Base-by-base conservation (phyloP, 306 rosid genomes). In the Parietaria judaica region DNA sequence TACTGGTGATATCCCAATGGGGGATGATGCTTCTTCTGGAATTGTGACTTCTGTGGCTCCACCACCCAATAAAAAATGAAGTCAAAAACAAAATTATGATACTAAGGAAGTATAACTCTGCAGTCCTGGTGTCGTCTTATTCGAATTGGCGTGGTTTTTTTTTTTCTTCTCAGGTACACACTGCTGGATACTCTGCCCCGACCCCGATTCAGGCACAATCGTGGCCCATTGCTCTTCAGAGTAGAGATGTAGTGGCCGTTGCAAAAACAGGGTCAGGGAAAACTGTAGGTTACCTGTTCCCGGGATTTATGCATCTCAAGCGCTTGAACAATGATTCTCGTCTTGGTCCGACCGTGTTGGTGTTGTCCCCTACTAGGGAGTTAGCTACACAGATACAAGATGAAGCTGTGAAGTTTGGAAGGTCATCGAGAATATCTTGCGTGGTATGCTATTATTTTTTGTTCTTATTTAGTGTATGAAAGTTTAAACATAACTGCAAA, bases 191-290 rank as follows among this genome's bases (percentile, higher is more conserved):
- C 80, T 84, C 97, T 68, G 73, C 99, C 74, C 99, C 99, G 39
- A 94, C 99, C 60, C 95, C 99, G 65, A 94, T 94, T 76, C 99
- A 94, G 81, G 99, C 97, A 58, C 99, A 94, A 71, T 88, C 99
- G n/a, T 94, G 99, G 99, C 99, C 99, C 3, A 81, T 94, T 83
- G 95, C 95, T 74, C 85, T 94, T 76, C 95, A 86, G 76, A 75
- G 90, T 77, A 88, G 85, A 71, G 99, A 94, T 74, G 84, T 94
- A 59, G 99, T 94, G 65, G 99, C 99, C 70, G 81, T 94, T 84
- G 99, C 99, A 52, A 94, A 94, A 84, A 94, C 99, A 12, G 99
- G 99, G 60, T 94, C 99, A 3, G 99, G 99, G 48, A 94, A 94
- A 76, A 94, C 99, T 44, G 80, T 94, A 85, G 99, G 99, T 54